phyloP scores from a whole-genome alignment of 805 yeast genomes.

The Yarrowia keelungensis region DNA sequence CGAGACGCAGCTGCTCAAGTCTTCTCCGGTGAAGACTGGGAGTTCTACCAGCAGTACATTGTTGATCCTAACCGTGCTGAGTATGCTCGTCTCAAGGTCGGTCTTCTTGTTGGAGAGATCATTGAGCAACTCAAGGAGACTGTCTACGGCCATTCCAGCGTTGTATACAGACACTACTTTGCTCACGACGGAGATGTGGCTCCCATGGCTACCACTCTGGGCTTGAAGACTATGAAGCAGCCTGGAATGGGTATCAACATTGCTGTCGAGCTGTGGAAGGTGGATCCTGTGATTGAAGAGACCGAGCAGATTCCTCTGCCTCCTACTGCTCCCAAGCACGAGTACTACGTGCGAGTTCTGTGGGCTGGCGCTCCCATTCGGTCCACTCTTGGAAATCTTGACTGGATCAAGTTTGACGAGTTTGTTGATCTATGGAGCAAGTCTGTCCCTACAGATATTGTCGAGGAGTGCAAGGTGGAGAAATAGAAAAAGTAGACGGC shows the following conservation, averaged over 20 bases:
- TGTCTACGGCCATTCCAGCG: slow-evolving; percentile 46
- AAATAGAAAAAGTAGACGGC: no score
- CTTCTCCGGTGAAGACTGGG: slow-evolving; percentile 55
- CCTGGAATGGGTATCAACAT: slow-evolving; percentile 25
- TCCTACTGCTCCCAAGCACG: background rate
- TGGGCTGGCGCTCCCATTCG: slow-evolving; percentile 51
- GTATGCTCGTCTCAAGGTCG: slow-evolving; percentile 50
- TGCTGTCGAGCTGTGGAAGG: slow-evolving; percentile 23
- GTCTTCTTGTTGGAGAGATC: slow-evolving; percentile 53
- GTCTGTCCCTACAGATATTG: slow-evolving; percentile 14
- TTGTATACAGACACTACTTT: slow-evolving; percentile 53
- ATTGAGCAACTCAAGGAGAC: slow-evolving; percentile 48
- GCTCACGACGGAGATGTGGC: slow-evolving; percentile 55
- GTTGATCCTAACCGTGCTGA: slow-evolving; percentile 48
- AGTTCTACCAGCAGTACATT: slow-evolving; percentile 49
- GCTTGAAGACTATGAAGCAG: slow-evolving; percentile 51
- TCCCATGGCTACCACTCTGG: slow-evolving; percentile 51
- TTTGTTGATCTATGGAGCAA: slow-evolving; percentile 28
- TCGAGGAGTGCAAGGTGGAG: slow-evolving; percentile 8
- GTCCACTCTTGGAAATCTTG: slow-evolving; percentile 29
- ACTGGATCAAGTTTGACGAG: slow-evolving; percentile 38
- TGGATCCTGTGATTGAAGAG: background rate
- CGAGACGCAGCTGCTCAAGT: slow-evolving; percentile 52
- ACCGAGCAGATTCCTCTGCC: slow-evolving; percentile 3
- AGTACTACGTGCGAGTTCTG: slow-evolving; percentile 13